Base-by-base conservation (phyloP, 2,329 filamentous ascomycete species). In the Ophiostoma novo-ulmi region DNA sequence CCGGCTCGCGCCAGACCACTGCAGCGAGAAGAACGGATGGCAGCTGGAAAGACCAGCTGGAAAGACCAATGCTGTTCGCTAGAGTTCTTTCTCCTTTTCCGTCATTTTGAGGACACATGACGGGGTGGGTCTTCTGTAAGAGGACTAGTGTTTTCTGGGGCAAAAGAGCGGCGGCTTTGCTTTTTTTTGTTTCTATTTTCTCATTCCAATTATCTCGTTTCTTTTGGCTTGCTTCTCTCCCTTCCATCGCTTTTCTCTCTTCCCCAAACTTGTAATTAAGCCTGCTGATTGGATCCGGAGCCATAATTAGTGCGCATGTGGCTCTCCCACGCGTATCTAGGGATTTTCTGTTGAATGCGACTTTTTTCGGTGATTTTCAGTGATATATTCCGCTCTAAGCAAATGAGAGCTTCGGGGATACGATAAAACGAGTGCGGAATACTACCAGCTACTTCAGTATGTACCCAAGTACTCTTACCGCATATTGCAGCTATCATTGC, bases 51-150 rank as follows among this genome's bases (percentile, higher is more conserved):
- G 39, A 10, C 14, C 44, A 52, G 39, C 39, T 13, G 8, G 39
- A 44, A 44, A 44, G 39, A 10, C 14, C 44, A 52, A 31, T 31
- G 31, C 31, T 31, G 31, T 31, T 31, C 31, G 31, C 31, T 31
- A 3, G 44, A 13, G 22, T 14, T 39, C 36, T 63, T 35, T 68
- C 39, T 61, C 48, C n/a, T 11, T 67, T 69, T 61, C 2, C 55
- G 44, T 39, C 41, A 69, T 68, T 68, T 65, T 41, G 22, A 58
- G 70, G 35, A 68, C 70, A 71, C 70, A 70, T 71, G 70, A 71
- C 70, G 63, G 68, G 58, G 68, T 71, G 52, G 64, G 20, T 17
- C 66, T 14, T n/a, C 65, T 41, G 31, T 20, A 52, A 64, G 3
- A 35, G 68, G 70, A 26, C 58, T 71, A 71, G 70, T 63, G 26